Evolutionary conservation across 2,329 filamentous ascomycete species (phyloP).

Genomic region (Talaromyces sp.): DNA sequence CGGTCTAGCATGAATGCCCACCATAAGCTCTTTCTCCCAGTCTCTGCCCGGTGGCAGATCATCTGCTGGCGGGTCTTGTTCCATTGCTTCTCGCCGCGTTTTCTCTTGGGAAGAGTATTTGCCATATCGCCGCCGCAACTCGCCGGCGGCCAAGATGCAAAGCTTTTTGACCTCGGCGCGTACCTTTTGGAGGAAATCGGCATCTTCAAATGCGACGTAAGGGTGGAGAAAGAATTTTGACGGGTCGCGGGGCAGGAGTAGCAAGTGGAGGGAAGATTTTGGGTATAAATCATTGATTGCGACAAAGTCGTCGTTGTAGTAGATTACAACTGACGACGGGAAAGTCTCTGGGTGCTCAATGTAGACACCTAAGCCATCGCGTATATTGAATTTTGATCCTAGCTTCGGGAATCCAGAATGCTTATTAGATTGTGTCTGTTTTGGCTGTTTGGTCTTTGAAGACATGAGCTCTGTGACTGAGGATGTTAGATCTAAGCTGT

Average conservation of each 20-base stretch:
- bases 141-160: constrained; percentile 60
- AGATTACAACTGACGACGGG: constrained; percentile 56
- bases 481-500: neutral
- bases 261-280: constrained; percentile 76
- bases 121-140: constrained; percentile 66
- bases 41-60: constrained; percentile 66
- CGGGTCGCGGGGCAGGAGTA: constrained; percentile 73
- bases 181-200: constrained; percentile 61
- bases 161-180: constrained; percentile 57
- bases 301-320: constrained; percentile 63
- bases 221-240: constrained; percentile 61
- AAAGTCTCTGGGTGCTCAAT: constrained; percentile 57
- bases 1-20: constrained; percentile 79
- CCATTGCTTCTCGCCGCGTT: constrained; percentile 58
- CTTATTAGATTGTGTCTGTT: constrained; percentile 12
- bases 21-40: constrained; percentile 67
- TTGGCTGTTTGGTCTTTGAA: constrained; percentile 39
- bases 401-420: constrained; percentile 12
- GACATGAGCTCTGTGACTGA: constrained; percentile 51
- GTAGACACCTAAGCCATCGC: constrained; percentile 62
- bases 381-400: constrained; percentile 37
- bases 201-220: constrained; percentile 68
- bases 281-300: constrained; percentile 79
- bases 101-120: constrained; percentile 57
- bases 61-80: constrained; percentile 44